Evolutionary conservation across 2,329 filamentous ascomycete genomes (phyloP).

Genomic region (Cryphonectria radicalis): DNA sequence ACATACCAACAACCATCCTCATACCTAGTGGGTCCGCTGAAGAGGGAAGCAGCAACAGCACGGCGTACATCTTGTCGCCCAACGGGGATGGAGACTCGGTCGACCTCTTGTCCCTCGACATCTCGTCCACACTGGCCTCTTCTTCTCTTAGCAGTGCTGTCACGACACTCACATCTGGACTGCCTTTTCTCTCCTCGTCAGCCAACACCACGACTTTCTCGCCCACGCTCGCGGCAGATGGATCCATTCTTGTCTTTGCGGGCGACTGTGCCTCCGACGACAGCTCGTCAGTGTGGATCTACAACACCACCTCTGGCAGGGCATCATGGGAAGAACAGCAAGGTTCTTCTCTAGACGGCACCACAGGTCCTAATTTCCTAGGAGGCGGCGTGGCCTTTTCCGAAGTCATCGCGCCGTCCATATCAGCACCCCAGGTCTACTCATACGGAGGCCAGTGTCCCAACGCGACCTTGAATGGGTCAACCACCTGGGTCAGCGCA

Average conservation of each 20-base stretch:
- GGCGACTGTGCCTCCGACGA: conserved; percentile 69
- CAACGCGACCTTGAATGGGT: conserved; percentile 43
- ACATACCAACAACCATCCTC: conserved; percentile 76
- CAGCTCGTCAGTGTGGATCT: conserved; percentile 69
- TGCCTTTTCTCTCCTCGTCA: conserved; percentile 65
- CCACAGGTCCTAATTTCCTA: conserved; percentile 54
- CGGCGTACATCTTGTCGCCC: conserved; percentile 7
- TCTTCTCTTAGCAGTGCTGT: conserved; percentile 46
- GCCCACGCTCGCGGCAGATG: conserved; percentile 68
- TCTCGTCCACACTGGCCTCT: conserved; percentile 60
- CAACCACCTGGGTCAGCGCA: conserved; percentile 62
- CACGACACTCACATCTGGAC: conserved; percentile 53
- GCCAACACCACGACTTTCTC: conserved; percentile 62
- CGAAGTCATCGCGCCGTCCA: conserved; percentile 55
- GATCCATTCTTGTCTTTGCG: conserved; percentile 73
- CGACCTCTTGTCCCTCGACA: conserved; percentile 67
- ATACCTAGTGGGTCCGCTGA: conserved; percentile 53
- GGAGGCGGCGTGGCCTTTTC: conserved; percentile 70
- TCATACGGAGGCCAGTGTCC: conserved; percentile 93
- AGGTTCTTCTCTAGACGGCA: conserved; percentile 30
- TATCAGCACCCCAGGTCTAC: conserved; percentile 65
- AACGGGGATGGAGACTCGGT: conserved; percentile 41
- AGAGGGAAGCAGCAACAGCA: conserved; percentile 37
- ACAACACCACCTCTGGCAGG: conserved; percentile 49
- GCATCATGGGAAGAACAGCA: conserved; percentile 50